Percentiles rank a stretch among this genome's conserved stretches.
These are phyloP conservation scores for Phaffia rhodozyma DNA, from an alignment of 1,284 basidiomycete genomes.

Conservation along the genomic window DNA sequence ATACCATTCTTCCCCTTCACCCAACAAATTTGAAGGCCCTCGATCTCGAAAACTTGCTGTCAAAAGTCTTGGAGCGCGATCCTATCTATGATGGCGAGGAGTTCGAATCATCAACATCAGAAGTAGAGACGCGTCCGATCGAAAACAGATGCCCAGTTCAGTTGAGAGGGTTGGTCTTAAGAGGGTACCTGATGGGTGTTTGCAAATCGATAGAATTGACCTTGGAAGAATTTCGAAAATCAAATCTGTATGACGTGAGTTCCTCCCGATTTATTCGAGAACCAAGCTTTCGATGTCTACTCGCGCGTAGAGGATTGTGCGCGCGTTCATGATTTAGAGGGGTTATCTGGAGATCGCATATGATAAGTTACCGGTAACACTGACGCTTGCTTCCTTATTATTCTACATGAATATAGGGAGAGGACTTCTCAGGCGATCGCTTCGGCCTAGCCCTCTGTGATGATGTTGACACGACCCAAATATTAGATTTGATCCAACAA, in stretches of 20 bases:
- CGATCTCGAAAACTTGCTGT: conserved; percentile 29
- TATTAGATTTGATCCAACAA: conserved; percentile 49
- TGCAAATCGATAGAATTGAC: conserved; percentile 67
- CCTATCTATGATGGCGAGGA: not conserved
- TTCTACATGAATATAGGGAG: conserved; percentile 41
- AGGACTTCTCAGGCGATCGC: conserved; percentile 76
- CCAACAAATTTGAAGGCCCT: conserved; percentile 30
- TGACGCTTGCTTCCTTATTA: not conserved
- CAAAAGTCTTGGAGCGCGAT: not conserved
- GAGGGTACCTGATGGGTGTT: conserved; percentile 54
- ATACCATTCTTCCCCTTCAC: conserved; percentile 64
- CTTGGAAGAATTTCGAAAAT: conserved; percentile 63
- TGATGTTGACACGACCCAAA: conserved; percentile 44
- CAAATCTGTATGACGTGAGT: conserved; percentile 62
- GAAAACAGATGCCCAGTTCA: conserved; percentile 25
- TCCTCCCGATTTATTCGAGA: conserved; percentile 7
- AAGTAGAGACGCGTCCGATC: conserved; percentile 38
- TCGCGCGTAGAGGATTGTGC: no score
- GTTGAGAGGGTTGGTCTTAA: conserved; percentile 57
- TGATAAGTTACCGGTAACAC: not conserved
- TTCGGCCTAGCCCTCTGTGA: conserved; percentile 62
- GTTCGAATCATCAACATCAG: conserved; percentile 12
- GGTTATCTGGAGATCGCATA: conserved; percentile 17
- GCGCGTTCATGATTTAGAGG: not conserved
- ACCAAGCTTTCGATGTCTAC: no score